Conservation (phyloP, 805 yeast genomes). For the Nakazawaea siamensis region DNA sequence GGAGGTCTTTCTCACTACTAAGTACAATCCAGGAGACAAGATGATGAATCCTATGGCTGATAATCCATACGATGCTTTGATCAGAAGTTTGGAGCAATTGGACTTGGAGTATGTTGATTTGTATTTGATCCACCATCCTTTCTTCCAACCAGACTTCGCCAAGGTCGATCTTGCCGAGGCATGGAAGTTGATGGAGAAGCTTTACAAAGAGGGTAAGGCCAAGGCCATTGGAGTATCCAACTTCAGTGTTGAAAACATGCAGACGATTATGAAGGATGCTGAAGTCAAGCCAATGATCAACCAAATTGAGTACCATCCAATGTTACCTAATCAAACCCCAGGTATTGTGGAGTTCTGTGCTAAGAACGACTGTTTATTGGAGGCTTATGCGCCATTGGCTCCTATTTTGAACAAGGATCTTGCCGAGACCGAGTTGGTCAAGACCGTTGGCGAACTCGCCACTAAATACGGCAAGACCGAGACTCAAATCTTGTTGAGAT, state of each 20-base stretch:
- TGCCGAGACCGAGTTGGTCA: conserved; percentile 21
- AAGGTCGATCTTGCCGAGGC: conserved; percentile 32
- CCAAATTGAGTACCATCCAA: conserved; percentile 61
- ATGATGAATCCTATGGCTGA: conserved; percentile 16
- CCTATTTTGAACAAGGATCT: conserved; percentile 28
- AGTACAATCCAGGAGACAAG: conserved; percentile 29
- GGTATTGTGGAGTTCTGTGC: conserved; percentile 33
- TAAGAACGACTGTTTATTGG: conserved; percentile 26
- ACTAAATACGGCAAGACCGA: conserved; percentile 28
- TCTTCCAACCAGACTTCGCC: conserved; percentile 17
- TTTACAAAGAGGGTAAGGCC: conserved; percentile 45
- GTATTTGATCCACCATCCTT: conserved; percentile 43
- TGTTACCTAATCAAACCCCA: conserved; percentile 51
- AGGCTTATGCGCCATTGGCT: conserved; percentile 39
- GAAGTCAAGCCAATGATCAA: conserved; percentile 44
- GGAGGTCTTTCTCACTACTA: conserved; percentile 47
- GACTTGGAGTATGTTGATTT: conserved; percentile 41
- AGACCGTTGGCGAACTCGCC: conserved; percentile 22
- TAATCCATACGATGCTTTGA: conserved; percentile 33
- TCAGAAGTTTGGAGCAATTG: conserved; percentile 27
- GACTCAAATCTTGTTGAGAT: conserved; percentile 36
- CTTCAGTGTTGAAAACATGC: conserved; percentile 37
- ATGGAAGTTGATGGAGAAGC: conserved; percentile 41
- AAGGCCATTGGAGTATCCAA: conserved; percentile 58
- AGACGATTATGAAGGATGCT: conserved; percentile 29